phyloP scores from a whole-genome alignment of 306 rosid species.

The Prunus davidiana region DNA sequence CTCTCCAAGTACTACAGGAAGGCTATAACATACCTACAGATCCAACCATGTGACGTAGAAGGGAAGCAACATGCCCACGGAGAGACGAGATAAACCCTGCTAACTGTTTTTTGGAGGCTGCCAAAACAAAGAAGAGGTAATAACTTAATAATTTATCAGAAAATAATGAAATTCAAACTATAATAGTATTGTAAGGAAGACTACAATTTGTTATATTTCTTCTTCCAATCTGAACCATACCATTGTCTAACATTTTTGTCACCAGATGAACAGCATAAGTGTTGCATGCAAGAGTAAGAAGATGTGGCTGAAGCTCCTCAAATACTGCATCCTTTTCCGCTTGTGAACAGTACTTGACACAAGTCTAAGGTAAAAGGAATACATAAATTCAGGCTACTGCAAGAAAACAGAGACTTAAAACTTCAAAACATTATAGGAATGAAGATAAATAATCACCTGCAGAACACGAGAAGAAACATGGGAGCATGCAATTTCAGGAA shows the following conservation, averaged over 20 bases:
- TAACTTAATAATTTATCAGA: constrained; percentile 9
- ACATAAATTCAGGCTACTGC: constrained; percentile 17
- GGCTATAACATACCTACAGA: constrained; percentile 63
- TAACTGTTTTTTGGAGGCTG: constrained; percentile 87
- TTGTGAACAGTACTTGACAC: constrained; percentile 85
- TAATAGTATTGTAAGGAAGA: not conserved
- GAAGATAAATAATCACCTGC: constrained; percentile 48
- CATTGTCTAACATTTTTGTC: constrained; percentile 82
- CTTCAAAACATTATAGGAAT: not conserved
- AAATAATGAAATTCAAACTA: not conserved
- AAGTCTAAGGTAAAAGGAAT: constrained; percentile 50
- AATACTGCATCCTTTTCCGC: constrained; percentile 71
- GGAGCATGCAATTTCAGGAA: constrained; percentile 86
- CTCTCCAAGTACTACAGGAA: constrained; percentile 1
- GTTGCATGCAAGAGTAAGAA: constrained; percentile 66
- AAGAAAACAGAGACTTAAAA: not conserved
- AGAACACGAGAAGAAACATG: constrained; percentile 92
- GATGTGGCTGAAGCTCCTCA: constrained; percentile 84
- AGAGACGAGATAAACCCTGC: constrained; percentile 67
- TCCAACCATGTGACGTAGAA: constrained; percentile 95
- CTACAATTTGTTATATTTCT: not conserved
- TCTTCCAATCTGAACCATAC: constrained; percentile 41
- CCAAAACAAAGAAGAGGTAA: constrained; percentile 24
- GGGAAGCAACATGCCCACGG: constrained; percentile 85
- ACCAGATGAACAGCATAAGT: constrained; percentile 87